Evolutionary conservation across 371 early-diverging fungal species (phyloP).

Genomic region (Actinomucor elegans): DNA sequence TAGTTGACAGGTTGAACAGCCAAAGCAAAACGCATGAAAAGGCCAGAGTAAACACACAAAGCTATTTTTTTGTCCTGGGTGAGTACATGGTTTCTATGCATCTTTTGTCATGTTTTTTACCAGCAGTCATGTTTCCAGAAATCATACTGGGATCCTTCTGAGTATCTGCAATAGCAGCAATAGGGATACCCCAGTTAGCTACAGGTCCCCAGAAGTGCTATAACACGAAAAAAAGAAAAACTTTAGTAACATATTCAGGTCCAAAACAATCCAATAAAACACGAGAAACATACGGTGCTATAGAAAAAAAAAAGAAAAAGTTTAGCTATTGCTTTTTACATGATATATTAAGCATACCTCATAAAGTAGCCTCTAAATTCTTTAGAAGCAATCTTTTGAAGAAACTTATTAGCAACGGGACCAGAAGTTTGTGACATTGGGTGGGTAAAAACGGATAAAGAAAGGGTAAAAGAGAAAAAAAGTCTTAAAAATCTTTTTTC

Average conservation of each 20-base stretch:
- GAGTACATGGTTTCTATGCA: too few relatives aligned
- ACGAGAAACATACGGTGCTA: conserved; percentile 42
- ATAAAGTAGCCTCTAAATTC: conserved; percentile 25
- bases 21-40: conserved; percentile 97
- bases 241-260: conserved; percentile 1
- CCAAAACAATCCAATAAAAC: conserved; percentile 1
- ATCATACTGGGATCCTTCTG: conserved; percentile 92
- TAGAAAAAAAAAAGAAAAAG: conserved; percentile 4
- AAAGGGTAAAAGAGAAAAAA: conserved; percentile 6
- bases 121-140: conserved; percentile 92
- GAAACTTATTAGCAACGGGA: conserved; percentile 15
- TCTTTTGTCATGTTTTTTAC: too few relatives aligned
- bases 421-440: conserved; percentile 31
- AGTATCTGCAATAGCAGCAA: conserved; percentile 94
- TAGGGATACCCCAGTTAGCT: conserved; percentile 97
- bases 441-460: conserved; percentile 2
- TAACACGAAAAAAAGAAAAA: not conserved
- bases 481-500: not conserved
- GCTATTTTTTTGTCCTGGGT: too few relatives aligned
- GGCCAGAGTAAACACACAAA: conserved; percentile 77
- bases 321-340: not conserved
- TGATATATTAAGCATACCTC: conserved; percentile 12
- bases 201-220: conserved; percentile 94
- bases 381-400: conserved; percentile 22
- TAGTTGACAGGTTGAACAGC: conserved; percentile 90